Evolutionary conservation across 2,329 filamentous ascomycete species (phyloP).

Genomic region (Exophiala dermatitidis): DNA sequence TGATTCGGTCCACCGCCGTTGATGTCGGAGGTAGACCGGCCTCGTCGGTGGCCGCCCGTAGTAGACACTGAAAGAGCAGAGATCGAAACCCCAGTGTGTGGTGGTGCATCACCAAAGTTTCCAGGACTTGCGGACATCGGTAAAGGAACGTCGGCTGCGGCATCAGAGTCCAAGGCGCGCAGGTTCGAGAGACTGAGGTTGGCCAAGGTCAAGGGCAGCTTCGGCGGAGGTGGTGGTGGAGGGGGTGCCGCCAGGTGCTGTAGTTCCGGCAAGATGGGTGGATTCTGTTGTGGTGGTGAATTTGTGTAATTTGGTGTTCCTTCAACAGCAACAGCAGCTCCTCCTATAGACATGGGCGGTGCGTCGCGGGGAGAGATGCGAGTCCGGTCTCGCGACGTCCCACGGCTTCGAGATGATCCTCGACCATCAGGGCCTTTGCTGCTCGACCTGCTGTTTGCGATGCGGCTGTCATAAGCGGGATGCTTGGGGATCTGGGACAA

Average conservation of each 20-base stretch:
- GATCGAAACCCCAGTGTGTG: slow-evolving; percentile 33
- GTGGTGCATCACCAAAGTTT: slow-evolving; percentile 27
- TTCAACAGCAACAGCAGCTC: slow-evolving; percentile 4
- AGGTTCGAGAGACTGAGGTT: slow-evolving; percentile 30
- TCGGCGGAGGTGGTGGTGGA: slow-evolving; percentile 38
- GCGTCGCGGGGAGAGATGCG: slow-evolving; percentile 19
- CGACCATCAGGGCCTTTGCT: slow-evolving; percentile 32
- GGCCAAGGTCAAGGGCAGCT: slow-evolving; percentile 22
- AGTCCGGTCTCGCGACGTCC: slow-evolving; percentile 31
- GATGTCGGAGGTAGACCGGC: slow-evolving; percentile 49
- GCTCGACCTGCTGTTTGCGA: slow-evolving; percentile 35
- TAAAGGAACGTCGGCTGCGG: slow-evolving; percentile 11
- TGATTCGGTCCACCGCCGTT: slow-evolving; percentile 33
- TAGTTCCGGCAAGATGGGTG: slow-evolving; percentile 53
- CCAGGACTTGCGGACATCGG: slow-evolving; percentile 32
- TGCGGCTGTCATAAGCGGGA: slow-evolving; percentile 23
- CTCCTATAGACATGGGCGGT: slow-evolving; percentile 4
- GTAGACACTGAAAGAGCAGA: slow-evolving; percentile 20
- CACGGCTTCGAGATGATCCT: slow-evolving; percentile 51
- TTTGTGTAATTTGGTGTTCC: slow-evolving; percentile 8
- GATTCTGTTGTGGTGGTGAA: slow-evolving; percentile 26
- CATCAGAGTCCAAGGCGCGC: slow-evolving; percentile 31
- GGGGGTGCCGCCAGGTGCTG: slow-evolving; percentile 53
- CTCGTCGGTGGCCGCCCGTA: slow-evolving; percentile 39
- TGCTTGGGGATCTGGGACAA: slow-evolving; percentile 24